phyloP scores from a whole-genome alignment of 1,284 basidiomycete species.

The Trametes pubescens region DNA sequence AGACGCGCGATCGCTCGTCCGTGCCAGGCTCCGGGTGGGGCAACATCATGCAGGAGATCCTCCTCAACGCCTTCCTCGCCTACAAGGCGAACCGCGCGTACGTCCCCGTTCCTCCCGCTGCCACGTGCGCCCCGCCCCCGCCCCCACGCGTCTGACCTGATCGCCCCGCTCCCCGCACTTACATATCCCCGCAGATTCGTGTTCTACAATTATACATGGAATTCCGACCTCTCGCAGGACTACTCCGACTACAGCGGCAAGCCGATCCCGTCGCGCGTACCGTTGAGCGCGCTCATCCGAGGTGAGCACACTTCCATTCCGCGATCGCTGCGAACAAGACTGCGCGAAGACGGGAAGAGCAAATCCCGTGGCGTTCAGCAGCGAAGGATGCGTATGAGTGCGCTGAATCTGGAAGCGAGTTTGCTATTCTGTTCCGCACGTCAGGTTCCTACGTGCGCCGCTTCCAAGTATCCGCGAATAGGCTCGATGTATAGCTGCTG shows the following conservation, averaged over 20 bases:
- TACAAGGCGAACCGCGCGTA: constrained; percentile 53
- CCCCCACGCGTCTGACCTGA: not conserved
- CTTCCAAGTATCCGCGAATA: too few relatives aligned
- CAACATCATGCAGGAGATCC: constrained; percentile 61
- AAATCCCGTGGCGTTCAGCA: too few relatives aligned
- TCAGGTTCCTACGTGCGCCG: too few relatives aligned
- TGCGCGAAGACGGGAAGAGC: not conserved
- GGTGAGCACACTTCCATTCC: constrained; percentile 41
- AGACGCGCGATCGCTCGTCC: not conserved
- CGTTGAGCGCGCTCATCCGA: constrained; percentile 65
- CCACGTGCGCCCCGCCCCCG: not conserved
- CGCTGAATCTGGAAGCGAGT: not conserved
- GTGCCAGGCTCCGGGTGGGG: constrained; percentile 53
- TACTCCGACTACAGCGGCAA: constrained; percentile 46
- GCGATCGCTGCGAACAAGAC: not conserved
- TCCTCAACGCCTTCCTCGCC: constrained; percentile 57
- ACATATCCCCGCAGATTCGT: constrained; percentile 52
- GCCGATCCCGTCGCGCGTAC: constrained; percentile 61
- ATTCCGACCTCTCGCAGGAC: constrained; percentile 27
- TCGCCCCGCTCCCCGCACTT: too few relatives aligned
- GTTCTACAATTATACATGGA: constrained; percentile 73
- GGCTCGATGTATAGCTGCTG: too few relatives aligned
- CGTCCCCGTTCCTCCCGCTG: constrained; percentile 31
- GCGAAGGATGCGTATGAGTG: too few relatives aligned
- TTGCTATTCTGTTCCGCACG: not conserved